phyloP scores from a whole-genome alignment of 2,329 filamentous ascomycete genomes.

The Colletotrichum incanum region DNA sequence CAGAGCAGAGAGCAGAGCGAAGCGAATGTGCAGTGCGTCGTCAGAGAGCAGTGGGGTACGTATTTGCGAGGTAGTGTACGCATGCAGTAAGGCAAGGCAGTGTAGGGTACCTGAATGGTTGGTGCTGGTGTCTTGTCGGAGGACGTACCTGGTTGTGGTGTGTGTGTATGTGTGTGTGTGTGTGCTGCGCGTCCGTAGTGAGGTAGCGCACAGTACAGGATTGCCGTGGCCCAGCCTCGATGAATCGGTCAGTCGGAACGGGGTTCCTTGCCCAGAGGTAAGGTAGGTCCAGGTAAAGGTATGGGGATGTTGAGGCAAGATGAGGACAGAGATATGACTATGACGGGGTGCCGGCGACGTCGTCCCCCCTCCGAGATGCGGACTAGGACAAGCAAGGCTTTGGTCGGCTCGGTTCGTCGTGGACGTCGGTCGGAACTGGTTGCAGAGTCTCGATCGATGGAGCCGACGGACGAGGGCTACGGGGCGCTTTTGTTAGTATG shows the following conservation, averaged over 20 bases:
- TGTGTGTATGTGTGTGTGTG: background rate
- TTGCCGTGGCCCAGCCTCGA: slow-evolving; percentile 31
- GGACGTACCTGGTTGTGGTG: slow-evolving; percentile 26
- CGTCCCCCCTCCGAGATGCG: background rate
- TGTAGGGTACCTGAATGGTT: slow-evolving; percentile 18
- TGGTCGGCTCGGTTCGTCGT: slow-evolving; percentile 11
- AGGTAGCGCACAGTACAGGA: background rate
- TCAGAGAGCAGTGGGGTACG: slow-evolving; percentile 7
- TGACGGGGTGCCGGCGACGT: background rate
- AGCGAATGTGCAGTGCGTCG: background rate
- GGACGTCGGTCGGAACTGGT: slow-evolving; percentile 4
- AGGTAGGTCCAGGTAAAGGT: slow-evolving; percentile 8
- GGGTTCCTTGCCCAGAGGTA: slow-evolving; percentile 21
- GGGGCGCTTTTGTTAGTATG: background rate
- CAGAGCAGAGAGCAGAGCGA: background rate
- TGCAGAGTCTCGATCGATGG: background rate
- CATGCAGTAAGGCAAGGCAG: slow-evolving; percentile 16
- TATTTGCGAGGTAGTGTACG: slow-evolving; percentile 10
- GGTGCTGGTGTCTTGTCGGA: slow-evolving; percentile 12
- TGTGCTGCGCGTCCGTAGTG: slow-evolving; percentile 8
- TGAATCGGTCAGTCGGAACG: slow-evolving; percentile 32
- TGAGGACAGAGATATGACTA: slow-evolving; percentile 5
- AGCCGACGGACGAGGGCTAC: background rate
- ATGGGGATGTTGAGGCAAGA: slow-evolving; percentile 6
- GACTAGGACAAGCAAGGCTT: slow-evolving; percentile 2